A percentile compares a stretch with the other conserved stretches of the same genome.
These are phyloP conservation scores for Phoma sp. DNA, from an alignment of 2,329 filamentous ascomycete species.

Conservation along the genomic window DNA sequence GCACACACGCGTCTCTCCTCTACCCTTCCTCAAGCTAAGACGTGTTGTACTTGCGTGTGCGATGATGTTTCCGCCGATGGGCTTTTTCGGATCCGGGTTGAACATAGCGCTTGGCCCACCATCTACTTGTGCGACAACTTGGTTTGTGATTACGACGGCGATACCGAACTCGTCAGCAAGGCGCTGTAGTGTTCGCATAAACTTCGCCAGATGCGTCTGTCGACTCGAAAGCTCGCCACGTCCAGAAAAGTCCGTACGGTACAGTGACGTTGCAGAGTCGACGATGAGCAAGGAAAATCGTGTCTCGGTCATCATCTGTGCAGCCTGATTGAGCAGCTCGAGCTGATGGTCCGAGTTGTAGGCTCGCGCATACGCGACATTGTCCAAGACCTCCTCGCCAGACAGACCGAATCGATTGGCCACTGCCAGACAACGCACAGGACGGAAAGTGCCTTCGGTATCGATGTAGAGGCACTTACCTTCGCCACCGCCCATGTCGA, in stretches of 20 bases:
- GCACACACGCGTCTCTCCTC: slow-evolving; percentile 93
- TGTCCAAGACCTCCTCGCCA: slow-evolving; percentile 96
- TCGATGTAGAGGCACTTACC: slow-evolving; percentile 99
- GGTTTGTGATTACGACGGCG: slow-evolving; percentile 97
- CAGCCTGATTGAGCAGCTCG: slow-evolving; percentile 90
- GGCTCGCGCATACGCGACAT: slow-evolving; percentile 95
- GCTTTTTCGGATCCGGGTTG: slow-evolving; percentile 99
- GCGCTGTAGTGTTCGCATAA: slow-evolving; percentile 82
- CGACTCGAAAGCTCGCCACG: slow-evolving; percentile 94
- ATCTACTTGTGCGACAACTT: slow-evolving; percentile 97
- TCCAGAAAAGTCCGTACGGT: slow-evolving; percentile 96
- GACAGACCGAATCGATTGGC: slow-evolving; percentile 94
- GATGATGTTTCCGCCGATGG: slow-evolving; percentile 98
- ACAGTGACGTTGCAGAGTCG: slow-evolving; percentile 93
- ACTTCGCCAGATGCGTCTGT: slow-evolving; percentile 87
- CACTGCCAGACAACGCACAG: slow-evolving; percentile 86
- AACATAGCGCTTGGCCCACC: slow-evolving; percentile 97
- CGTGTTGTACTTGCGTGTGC: slow-evolving; percentile 96
- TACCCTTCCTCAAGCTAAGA: slow-evolving; percentile 92
- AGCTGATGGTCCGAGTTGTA: slow-evolving; percentile 99
- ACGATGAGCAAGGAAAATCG: slow-evolving; percentile 95
- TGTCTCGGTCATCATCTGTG: slow-evolving; percentile 99
- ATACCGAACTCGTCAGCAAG: slow-evolving; percentile 87
- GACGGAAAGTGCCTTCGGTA: slow-evolving; percentile 93
- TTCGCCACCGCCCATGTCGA: slow-evolving; percentile 98